phyloP scores from a whole-genome alignment of 2,329 filamentous ascomycete genomes.

The Pseudogymnoascus sp. region DNA sequence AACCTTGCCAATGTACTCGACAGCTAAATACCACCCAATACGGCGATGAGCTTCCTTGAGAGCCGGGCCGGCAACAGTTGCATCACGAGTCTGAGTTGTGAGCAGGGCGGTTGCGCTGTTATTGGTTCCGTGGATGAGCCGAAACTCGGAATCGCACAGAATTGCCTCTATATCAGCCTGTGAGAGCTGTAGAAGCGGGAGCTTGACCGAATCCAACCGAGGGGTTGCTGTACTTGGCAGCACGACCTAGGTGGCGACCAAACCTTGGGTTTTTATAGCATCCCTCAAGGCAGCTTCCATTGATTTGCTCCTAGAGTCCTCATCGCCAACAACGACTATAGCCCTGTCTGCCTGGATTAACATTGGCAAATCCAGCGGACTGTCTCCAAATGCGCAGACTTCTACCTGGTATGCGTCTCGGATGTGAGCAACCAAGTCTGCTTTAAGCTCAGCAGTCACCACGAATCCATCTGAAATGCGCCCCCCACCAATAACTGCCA shows the following conservation, averaged over 20 bases:
- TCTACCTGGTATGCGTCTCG: slow-evolving; percentile 30
- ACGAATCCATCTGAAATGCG: slow-evolving; percentile 43
- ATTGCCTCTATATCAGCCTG: slow-evolving; percentile 13
- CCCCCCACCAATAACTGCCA: slow-evolving; percentile 49
- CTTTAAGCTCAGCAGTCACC: slow-evolving; percentile 47
- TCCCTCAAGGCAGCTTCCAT: slow-evolving; percentile 44
- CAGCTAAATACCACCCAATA: slow-evolving; percentile 50
- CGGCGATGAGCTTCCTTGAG: slow-evolving; percentile 45
- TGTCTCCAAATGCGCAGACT: slow-evolving; percentile 56
- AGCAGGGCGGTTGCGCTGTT: slow-evolving; percentile 44
- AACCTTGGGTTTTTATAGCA: slow-evolving; percentile 36
- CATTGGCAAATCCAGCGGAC: slow-evolving; percentile 53
- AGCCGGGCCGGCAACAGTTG: slow-evolving; percentile 37
- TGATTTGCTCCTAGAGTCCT: slow-evolving; percentile 40
- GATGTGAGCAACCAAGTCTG: slow-evolving; percentile 39
- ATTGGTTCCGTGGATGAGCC: slow-evolving; percentile 40
- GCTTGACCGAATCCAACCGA: slow-evolving; percentile 37
- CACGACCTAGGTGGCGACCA: slow-evolving; percentile 42
- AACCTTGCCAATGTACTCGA: slow-evolving; percentile 39
- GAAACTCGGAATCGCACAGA: slow-evolving; percentile 12
- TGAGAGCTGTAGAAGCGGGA: slow-evolving; percentile 38
- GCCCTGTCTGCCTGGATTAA: slow-evolving; percentile 46
- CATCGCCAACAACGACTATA: slow-evolving; percentile 49
- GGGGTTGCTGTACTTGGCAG: slow-evolving; percentile 36
- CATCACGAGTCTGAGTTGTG: slow-evolving; percentile 48